Base-by-base conservation (phyloP, 352 stramenopile genomes). In the Phytophthora sp. region DNA sequence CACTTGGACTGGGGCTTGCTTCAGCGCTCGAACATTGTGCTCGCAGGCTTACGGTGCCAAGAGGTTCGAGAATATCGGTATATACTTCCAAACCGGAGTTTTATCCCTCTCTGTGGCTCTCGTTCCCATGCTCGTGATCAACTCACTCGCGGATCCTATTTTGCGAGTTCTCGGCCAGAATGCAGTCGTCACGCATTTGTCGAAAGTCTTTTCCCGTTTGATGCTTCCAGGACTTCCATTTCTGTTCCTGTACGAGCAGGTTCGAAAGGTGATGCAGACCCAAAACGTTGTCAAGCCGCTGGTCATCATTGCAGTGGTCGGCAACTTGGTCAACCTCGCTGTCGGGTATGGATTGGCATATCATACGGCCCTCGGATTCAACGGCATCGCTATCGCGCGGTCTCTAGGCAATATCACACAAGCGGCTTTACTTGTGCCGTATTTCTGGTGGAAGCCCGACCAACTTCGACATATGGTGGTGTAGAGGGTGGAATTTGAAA, bases 1-100 rank as follows among this genome's bases (percentile, higher is more conserved):
- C 80, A 3, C 65, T 87, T 2, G 82, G 75, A n/a, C 69, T 91
- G 35, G 79, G 81, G 2, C 62, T 92, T 3, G 62, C 82, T 8
- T 88, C 79, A 6, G 85, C 81, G 15, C 77, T 94, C 45, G 85
- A 92, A 94, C 83, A 46, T 69, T 94, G 12, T 91, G 82, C 38
- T 75, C 72, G 3, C 72, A 91, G 34, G 77, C 84, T 21, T 83
- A 76, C 50, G 84, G 82, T 26, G 84, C 87, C 9, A 75, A 77
- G 20, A 67, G 70, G 9, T 45, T 64, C 9, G 62, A 78, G 6
- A 87, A 83, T 52, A 91, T 95, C 59, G 84, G 88, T 20, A 74
- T 82, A 48, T 94, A 91, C 69, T 74, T 91, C 41, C 77, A 93
- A 55, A 87, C 76, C 1, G 82, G 82, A 0, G 32, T 89, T 0